These are phyloP conservation scores for Starmerella stigmatis DNA, from an alignment of 805 yeast genomes.

Conservation along the genomic window DNA sequence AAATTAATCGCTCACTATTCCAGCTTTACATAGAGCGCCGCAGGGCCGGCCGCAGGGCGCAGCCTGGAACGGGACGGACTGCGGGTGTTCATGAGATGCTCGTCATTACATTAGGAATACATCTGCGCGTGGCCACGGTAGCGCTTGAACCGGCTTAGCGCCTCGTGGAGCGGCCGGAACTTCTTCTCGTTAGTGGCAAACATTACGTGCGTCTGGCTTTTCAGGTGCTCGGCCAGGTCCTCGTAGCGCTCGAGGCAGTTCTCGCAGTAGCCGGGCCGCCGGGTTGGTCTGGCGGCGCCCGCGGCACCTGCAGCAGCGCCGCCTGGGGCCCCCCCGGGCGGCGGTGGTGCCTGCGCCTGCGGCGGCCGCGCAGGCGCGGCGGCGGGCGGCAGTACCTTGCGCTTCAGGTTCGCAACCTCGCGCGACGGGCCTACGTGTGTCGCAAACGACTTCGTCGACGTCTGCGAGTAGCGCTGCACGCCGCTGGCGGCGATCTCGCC, in stretches of 20 bases:
- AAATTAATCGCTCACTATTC: too few relatives aligned
- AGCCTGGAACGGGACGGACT: too few relatives aligned
- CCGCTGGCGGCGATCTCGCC: conserved; percentile 58
- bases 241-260: conserved; percentile 81
- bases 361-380: conserved; percentile 25
- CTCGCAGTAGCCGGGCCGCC: conserved; percentile 75
- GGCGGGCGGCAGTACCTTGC: conserved; percentile 28
- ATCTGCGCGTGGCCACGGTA: neutral
- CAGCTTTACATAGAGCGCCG: too few relatives aligned
- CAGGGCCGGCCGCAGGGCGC: too few relatives aligned
- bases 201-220: conserved; percentile 56
- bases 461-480: conserved; percentile 37
- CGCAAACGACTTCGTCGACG: conserved; percentile 30
- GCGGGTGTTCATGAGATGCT: too few relatives aligned
- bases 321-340: conserved; percentile 17
- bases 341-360: too few relatives aligned
- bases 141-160: conserved; percentile 36
- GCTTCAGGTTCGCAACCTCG: conserved; percentile 36
- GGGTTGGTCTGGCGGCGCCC: too few relatives aligned
- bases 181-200: conserved; percentile 66
- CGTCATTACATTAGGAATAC: neutral
- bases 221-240: conserved; percentile 64
- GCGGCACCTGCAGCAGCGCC: conserved; percentile 21
- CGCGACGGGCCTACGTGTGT: conserved; percentile 31
- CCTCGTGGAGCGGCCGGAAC: conserved; percentile 64